Evolutionary conservation across 352 stramenopile species (phyloP).

Genomic region (Phytophthora pluvialis): DNA sequence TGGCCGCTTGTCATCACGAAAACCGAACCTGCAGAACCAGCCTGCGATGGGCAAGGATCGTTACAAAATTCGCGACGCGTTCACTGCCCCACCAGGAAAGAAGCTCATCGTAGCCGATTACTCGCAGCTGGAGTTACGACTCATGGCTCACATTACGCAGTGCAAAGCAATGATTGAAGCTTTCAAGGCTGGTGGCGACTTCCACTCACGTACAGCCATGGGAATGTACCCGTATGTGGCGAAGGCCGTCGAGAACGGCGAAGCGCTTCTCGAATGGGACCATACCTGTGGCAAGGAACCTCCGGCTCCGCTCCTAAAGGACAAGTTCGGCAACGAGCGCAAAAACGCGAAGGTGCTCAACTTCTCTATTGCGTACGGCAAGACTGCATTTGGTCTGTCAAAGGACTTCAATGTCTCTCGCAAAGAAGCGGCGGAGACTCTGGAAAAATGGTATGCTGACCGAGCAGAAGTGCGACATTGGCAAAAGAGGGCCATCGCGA

Average conservation of each 20-base stretch:
- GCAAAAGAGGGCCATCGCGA: constrained; percentile 94
- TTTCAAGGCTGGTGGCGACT: constrained; percentile 92
- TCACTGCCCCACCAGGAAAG: constrained; percentile 92
- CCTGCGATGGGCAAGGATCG: constrained; percentile 86
- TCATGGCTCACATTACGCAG: constrained; percentile 98
- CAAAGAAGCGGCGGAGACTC: constrained; percentile 79
- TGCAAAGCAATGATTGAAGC: constrained; percentile 99
- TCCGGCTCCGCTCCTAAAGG: constrained; percentile 96
- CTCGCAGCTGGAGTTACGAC: constrained; percentile 98
- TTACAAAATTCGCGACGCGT: constrained; percentile 93
- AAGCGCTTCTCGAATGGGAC: constrained; percentile 98
- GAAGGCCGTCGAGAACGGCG: constrained; percentile 94
- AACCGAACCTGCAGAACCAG: constrained; percentile 99
- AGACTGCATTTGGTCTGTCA: constrained; percentile 97
- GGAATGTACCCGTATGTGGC: constrained; percentile 99
- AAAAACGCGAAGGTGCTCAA: constrained; percentile 99
- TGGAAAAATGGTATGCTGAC: constrained; percentile 98
- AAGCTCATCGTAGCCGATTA: constrained; percentile 99
- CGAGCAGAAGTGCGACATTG: constrained; percentile 91
- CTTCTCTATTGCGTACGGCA: constrained; percentile 99
- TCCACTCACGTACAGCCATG: constrained; percentile 97
- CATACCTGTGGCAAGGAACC: constrained; percentile 87
- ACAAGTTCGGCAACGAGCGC: constrained; percentile 97
- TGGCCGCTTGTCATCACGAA: constrained; percentile 95
- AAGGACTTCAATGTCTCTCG: constrained; percentile 89